phyloP scores from a whole-genome alignment of 371 early-diverging fungal species.

The Mortierella sp. region DNA sequence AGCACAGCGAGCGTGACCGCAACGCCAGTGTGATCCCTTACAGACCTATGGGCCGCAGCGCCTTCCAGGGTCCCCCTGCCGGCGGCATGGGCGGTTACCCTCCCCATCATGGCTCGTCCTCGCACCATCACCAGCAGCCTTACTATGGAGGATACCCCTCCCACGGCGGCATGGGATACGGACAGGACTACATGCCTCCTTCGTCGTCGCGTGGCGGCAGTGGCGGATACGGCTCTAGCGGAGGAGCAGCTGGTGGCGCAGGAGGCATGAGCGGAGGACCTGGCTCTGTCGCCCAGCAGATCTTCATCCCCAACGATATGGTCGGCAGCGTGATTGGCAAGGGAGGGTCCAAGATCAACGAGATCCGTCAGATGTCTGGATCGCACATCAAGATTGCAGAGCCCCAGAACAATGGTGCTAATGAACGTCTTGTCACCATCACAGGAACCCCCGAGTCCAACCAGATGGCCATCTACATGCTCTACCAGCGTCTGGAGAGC shows the following conservation, averaged over 20 bases:
- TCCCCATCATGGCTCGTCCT: conserved; percentile 36
- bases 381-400: conserved; percentile 86
- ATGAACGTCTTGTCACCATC: conserved; percentile 85
- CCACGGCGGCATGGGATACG: conserved; percentile 55
- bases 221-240: conserved; percentile 30
- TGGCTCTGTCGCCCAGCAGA: conserved; percentile 79
- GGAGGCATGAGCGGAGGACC: conserved; percentile 39
- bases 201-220: conserved; percentile 32
- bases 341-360: conserved; percentile 89
- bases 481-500: conserved; percentile 83
- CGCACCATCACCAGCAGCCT: conserved; percentile 40
- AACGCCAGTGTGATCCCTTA: conserved; percentile 65
- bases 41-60: conserved; percentile 69
- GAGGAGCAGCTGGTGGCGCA: conserved; percentile 34
- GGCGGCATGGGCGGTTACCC: conserved; percentile 53
- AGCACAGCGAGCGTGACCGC: conserved; percentile 69
- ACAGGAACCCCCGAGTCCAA: conserved; percentile 86
- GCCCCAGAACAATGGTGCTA: conserved; percentile 66
- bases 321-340: conserved; percentile 93
- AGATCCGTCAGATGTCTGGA: conserved; percentile 83
- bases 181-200: conserved; percentile 56
- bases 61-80: conserved; percentile 45
- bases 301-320: conserved; percentile 89
- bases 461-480: conserved; percentile 85
- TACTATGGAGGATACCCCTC: conserved; percentile 52